Conservation (phyloP, 768 basidiomycete species). For the Tubosaeta sp. region DNA sequence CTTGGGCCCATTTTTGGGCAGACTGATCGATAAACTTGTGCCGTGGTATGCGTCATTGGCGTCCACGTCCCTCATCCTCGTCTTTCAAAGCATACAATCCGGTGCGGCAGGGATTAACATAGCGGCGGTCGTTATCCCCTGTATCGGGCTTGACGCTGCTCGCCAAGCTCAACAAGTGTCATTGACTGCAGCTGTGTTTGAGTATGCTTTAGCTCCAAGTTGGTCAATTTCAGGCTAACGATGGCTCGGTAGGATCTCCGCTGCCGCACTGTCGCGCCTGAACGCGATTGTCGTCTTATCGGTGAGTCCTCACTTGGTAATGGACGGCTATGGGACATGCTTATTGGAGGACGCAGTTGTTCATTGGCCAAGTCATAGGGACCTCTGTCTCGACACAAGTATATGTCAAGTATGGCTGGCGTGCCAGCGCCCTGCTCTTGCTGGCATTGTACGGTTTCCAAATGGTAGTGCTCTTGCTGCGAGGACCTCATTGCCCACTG, state of each 20-base stretch:
- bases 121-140: constrained; percentile 63
- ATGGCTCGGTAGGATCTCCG: constrained; percentile 25
- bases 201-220: constrained; percentile 30
- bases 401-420: constrained; percentile 69
- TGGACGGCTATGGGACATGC: not conserved
- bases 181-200: constrained; percentile 54
- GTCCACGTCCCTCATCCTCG: constrained; percentile 43
- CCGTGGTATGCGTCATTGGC: constrained; percentile 76
- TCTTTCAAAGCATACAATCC: constrained; percentile 60
- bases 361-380: constrained; percentile 81
- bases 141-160: constrained; percentile 69
- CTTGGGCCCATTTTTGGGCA: constrained; percentile 65
- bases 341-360: constrained; percentile 34
- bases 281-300: constrained; percentile 75
- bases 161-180: constrained; percentile 74
- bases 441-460: constrained; percentile 57
- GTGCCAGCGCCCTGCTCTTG: constrained; percentile 55
- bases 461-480: constrained; percentile 51
- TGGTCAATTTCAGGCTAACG: constrained; percentile 1
- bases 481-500: constrained; percentile 59
- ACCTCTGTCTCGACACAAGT: constrained; percentile 70
- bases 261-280: constrained; percentile 59
- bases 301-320: constrained; percentile 33
- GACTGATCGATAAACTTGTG: constrained; percentile 61
- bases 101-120: constrained; percentile 68